Percentiles rank a stretch among this genome's conserved stretches.
These are phyloP conservation scores for Erythrophleum ivorense DNA, from an alignment of 331 rosid species.

Conservation along the genomic window DNA sequence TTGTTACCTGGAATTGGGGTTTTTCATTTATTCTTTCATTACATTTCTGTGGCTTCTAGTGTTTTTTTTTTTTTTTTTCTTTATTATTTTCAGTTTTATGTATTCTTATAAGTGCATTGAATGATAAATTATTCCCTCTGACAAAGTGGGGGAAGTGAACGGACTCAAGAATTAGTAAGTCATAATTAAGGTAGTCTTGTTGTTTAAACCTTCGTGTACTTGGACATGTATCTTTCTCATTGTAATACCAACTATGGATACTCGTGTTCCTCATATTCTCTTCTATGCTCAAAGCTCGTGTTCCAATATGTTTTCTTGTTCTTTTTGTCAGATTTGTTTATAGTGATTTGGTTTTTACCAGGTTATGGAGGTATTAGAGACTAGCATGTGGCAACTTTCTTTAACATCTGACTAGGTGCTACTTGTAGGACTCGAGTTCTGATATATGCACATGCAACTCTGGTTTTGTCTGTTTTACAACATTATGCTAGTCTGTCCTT, in stretches of 20 bases:
- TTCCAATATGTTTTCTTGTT: background rate
- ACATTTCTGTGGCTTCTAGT: conserved; percentile 56
- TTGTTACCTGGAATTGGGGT: conserved; percentile 46
- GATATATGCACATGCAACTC: too few species aligned
- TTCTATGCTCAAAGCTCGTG: background rate
- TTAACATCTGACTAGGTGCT: background rate
- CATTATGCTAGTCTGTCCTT: background rate
- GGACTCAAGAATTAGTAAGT: conserved; percentile 44
- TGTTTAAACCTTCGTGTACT: conserved; percentile 36
- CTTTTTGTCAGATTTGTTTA: background rate
- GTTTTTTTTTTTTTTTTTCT: conserved; percentile 37
- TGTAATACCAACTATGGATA: conserved; percentile 52
- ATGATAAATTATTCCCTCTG: conserved; percentile 63
- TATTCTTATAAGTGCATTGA: conserved; percentile 63
- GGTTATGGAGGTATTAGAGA: too few species aligned
- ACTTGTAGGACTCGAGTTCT: too few species aligned
- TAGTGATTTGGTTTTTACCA: too few species aligned
- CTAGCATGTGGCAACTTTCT: background rate
- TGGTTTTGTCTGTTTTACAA: too few species aligned
- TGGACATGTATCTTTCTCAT: conserved; percentile 43
- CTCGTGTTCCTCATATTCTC: conserved; percentile 36
- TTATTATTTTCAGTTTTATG: conserved; percentile 40
- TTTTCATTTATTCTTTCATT: conserved; percentile 77
- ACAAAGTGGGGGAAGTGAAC: conserved; percentile 48
- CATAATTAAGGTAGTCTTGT: conserved; percentile 40